Evolutionary conservation across 345 rosid genomes (phyloP), one percentile per base, ranked within the genome.

Genomic region (Cochlearia excelsa): DNA sequence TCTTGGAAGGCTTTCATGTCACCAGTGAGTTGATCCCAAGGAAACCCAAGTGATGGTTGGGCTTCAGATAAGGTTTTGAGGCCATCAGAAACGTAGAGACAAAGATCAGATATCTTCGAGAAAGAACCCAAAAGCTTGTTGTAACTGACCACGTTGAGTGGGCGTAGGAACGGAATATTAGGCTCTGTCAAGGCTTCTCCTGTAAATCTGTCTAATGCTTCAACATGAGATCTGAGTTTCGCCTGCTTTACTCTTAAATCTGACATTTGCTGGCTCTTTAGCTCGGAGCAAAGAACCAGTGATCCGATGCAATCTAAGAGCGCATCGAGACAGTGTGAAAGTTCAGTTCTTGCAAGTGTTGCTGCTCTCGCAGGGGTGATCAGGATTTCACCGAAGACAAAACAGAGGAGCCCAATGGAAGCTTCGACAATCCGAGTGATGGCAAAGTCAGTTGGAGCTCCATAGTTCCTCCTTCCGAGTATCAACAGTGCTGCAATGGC

Each of bases 391-490:
- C 78, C 77, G 0, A 47, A 28, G 56, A 71, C 52, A 65, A 82
- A 80, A 71, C 95, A 79, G 63, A 73, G 61, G 46, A 86, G 40
- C 41, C 90, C 95, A 0, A 84, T 80, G 10, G 82, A 58, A 37
- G 79, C 87, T 68, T 82, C 95, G 26, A 81, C 63, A 0, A 77
- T 71, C 50, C 95, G 68, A 47, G 86, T 61, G 23, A 82, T 81
- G 0, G 84, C 87, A 43, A 86, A 86, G 39, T 76, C 80, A 4
- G 75, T 68, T 1, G 87, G 82, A 33, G 69, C 7, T 30, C 84
- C 84, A 9, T 82, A 86, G 40, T 78, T 63, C 47, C 63, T 78
- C 67, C 95, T 77, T 30, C 95, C 95, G 56, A 86, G 66, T 62
- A 86, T 83, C 41, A 82, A 63, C 37, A 80, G 52, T 8, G 95